phyloP scores from a whole-genome alignment of 164 flowering plant genomes.

The Vitis labrusca region DNA sequence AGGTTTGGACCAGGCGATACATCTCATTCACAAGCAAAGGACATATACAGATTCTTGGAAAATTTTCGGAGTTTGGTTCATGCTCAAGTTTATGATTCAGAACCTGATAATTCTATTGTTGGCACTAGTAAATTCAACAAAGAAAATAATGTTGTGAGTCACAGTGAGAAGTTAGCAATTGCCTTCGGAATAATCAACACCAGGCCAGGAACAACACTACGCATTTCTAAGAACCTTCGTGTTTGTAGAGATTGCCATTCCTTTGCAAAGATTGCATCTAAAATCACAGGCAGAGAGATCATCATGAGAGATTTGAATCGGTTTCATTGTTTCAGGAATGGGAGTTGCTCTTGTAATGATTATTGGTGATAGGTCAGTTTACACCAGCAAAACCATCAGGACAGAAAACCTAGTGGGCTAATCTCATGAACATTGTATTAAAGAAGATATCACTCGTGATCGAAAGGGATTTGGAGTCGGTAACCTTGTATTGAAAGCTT shows the following conservation, averaged over 20 bases:
- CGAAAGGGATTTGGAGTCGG: no score
- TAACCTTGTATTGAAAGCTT: no score
- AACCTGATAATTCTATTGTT: conserved; percentile 4
- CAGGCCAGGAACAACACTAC: conserved; percentile 20
- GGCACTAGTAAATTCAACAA: neutral
- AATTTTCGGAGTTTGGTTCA: conserved; percentile 20
- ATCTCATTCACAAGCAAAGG: conserved; percentile 26
- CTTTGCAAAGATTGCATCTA: conserved; percentile 24
- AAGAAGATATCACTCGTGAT: no score
- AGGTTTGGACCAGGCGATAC: conserved; percentile 45
- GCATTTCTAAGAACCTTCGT: conserved; percentile 24
- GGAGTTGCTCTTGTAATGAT: conserved; percentile 14
- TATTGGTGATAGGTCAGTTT: conserved; percentile 17
- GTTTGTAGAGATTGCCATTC: conserved; percentile 24
- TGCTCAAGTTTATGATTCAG: conserved; percentile 19
- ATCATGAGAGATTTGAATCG: conserved; percentile 36
- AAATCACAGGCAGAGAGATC: conserved; percentile 27
- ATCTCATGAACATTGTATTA: no score
- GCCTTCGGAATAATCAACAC: conserved; percentile 35
- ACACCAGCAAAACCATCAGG: neutral
- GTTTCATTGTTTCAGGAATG: conserved; percentile 27
- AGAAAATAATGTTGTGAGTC: conserved; percentile 17
- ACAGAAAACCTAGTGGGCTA: neutral
- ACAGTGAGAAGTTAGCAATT: conserved; percentile 31
- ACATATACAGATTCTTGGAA: conserved; percentile 29